Percentiles rank a stretch among this genome's conserved stretches.
Evolutionary conservation across 2,329 filamentous ascomycete species (phyloP).

Genomic region (Arachnomyces sp.): DNA sequence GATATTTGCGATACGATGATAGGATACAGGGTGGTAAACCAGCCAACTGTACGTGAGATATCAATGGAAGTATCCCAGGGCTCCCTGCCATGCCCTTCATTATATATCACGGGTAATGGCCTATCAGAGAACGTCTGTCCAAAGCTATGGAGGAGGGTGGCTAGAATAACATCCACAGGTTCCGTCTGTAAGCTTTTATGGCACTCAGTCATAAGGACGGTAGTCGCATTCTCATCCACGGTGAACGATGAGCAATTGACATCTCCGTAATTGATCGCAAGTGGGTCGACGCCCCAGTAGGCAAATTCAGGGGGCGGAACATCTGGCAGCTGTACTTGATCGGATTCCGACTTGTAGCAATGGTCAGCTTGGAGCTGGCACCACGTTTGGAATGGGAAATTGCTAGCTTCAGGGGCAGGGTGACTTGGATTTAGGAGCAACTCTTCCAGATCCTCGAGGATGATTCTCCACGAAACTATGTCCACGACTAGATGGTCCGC

Average conservation of each 20-base stretch:
- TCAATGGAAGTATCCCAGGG: constrained; percentile 39
- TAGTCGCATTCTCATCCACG: constrained; percentile 20
- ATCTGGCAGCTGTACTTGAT: constrained; percentile 12
- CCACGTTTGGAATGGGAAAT: constrained; percentile 32
- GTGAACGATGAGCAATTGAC: constrained; percentile 28
- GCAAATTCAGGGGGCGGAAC: constrained; percentile 25
- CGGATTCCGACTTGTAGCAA: constrained; percentile 11
- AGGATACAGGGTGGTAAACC: constrained; percentile 44
- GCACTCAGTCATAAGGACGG: constrained; percentile 23
- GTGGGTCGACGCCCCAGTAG: constrained; percentile 28
- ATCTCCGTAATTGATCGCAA: constrained; percentile 28
- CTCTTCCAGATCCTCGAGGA: constrained; percentile 13
- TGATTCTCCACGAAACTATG: constrained; percentile 14
- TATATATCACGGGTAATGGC: constrained; percentile 35
- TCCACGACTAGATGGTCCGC: constrained; percentile 27
- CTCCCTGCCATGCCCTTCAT: constrained; percentile 43
- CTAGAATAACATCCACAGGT: constrained; percentile 29
- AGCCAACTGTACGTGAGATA: constrained; percentile 42
- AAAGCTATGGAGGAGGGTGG: constrained; percentile 37
- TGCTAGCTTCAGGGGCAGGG: constrained; percentile 15
- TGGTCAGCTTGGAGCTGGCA: constrained; percentile 25
- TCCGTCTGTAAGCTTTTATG: constrained; percentile 27
- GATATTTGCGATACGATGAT: constrained; percentile 26
- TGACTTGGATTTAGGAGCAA: constrained; percentile 6
- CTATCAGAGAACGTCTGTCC: constrained; percentile 35